These are phyloP conservation scores for Fusarium avenaceum DNA, from an alignment of 2,329 filamentous ascomycete genomes.

Conservation along the genomic window DNA sequence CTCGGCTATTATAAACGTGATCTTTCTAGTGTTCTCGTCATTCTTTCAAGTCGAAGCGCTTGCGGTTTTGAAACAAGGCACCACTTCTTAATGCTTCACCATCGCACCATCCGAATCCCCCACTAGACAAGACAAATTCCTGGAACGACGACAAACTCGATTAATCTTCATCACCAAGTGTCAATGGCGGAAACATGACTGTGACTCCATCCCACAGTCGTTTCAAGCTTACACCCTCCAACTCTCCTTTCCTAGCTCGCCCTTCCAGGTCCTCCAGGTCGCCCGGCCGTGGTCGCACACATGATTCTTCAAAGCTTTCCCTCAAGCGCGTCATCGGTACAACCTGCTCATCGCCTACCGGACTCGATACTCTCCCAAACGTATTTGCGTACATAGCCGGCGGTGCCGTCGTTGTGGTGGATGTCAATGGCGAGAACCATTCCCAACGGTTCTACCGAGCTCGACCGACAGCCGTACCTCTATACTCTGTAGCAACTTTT, in stretches of 20 bases:
- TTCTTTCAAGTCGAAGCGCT: conserved; percentile 7
- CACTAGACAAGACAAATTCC: conserved; percentile 16
- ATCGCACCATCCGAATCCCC: conserved; percentile 21
- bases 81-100: conserved; percentile 31
- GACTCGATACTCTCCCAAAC: conserved; percentile 83
- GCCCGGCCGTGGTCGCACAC: conserved; percentile 65
- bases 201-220: conserved; percentile 69
- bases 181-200: conserved; percentile 71
- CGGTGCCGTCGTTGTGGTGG: conserved; percentile 90
- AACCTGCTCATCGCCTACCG: conserved; percentile 85
- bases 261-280: conserved; percentile 73
- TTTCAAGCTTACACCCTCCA: conserved; percentile 80
- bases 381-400: conserved; percentile 93
- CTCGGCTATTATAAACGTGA: conserved; percentile 7
- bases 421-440: conserved; percentile 76
- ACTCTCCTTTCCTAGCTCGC: conserved; percentile 76
- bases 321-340: conserved; percentile 91
- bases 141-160: conserved; percentile 18
- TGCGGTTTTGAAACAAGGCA: conserved; percentile 9
- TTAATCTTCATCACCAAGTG: conserved; percentile 40
- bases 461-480: conserved; percentile 79
- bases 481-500: conserved; percentile 68
- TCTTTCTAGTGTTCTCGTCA: conserved; percentile 1
- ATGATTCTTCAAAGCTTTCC: conserved; percentile 73
- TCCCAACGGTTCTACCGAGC: conserved; percentile 93